Base-by-base conservation (phyloP, 495 filamentous ascomycete genomes). In the Staphylotrichum longicolle region DNA sequence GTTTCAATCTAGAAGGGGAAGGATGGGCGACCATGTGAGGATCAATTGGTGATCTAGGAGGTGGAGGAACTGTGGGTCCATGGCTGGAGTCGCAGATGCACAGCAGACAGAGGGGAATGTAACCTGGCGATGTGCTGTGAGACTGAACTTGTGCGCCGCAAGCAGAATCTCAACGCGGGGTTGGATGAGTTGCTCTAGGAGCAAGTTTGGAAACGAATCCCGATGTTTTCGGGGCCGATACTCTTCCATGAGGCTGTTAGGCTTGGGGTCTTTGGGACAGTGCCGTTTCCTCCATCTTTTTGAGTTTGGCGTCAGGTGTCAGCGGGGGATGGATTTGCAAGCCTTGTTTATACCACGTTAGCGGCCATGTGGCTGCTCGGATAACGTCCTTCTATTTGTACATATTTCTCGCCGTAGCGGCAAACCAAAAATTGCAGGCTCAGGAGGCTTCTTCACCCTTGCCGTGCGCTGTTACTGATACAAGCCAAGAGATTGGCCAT, bases 331-430 rank as follows among this genome's bases (percentile, higher is more conserved):
- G 49, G 41, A 37, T 20, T 49, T 61, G 51, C 50, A 45, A 47
- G 49, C n/a, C n/a, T 61, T 48, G 3, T 41, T 54, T 61, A 7
- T 45, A 9, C 33, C 4, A 34, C 10, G 33, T 54, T 34, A 10
- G 49, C 58, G 15, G 40, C 47, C 2, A 35, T 48, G 40, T 47
- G 49, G 33, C 42, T 46, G 42, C 20, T 40, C 51, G 12, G 30
- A 49, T 11, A 33, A 55, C 34, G 10, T 10, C 42, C 7, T 61
- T 48, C 42, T 61, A 61, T 61, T 61, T 61, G 59, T 61, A 61
- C 59, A 61, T 55, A 61, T 54, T 32, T 56, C n/a, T 34, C 27
- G 53, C 34, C 52, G 11, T 12, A 9, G 33, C 10, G 44, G 35
- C 33, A 46, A 55, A 35, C 33, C 1, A n/a, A 6, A 40, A 55